Percentiles rank a stretch among this genome's conserved stretches.
Evolutionary conservation across 148 eudicot genomes (phyloP).

Genomic region (Rhododendron molle): DNA sequence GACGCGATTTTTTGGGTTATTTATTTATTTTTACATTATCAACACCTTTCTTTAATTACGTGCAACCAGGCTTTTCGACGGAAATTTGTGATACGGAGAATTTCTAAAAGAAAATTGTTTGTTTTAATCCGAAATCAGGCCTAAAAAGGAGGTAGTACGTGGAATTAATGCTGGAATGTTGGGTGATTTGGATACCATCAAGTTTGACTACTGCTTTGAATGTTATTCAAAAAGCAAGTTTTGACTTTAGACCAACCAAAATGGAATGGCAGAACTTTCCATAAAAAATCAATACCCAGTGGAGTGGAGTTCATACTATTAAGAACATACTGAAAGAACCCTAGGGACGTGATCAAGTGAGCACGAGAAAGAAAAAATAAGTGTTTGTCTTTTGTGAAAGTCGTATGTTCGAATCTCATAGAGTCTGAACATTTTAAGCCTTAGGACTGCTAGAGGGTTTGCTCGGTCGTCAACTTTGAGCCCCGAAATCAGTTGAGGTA

Average conservation of each 20-base stretch:
- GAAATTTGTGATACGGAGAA: not conserved
- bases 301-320: not conserved
- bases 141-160: not conserved
- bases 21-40: not conserved
- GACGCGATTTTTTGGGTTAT: too few species aligned
- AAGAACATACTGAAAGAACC: too few species aligned
- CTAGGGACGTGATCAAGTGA: not conserved
- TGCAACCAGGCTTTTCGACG: not conserved
- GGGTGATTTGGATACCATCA: not conserved
- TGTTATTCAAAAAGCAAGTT: not conserved
- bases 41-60: not conserved
- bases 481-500: not conserved
- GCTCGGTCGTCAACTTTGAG: not conserved
- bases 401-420: too few species aligned
- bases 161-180: not conserved
- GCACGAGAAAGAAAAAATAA: too few species aligned
- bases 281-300: not conserved
- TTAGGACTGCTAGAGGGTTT: too few species aligned
- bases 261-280: not conserved
- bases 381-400: too few species aligned
- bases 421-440: too few species aligned
- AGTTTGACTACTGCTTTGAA: not conserved
- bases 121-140: not conserved
- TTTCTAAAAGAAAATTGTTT: not conserved
- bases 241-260: too few species aligned